phyloP scores from a whole-genome alignment of 176 grass and related monocot species.

The Paspalum notatum region DNA sequence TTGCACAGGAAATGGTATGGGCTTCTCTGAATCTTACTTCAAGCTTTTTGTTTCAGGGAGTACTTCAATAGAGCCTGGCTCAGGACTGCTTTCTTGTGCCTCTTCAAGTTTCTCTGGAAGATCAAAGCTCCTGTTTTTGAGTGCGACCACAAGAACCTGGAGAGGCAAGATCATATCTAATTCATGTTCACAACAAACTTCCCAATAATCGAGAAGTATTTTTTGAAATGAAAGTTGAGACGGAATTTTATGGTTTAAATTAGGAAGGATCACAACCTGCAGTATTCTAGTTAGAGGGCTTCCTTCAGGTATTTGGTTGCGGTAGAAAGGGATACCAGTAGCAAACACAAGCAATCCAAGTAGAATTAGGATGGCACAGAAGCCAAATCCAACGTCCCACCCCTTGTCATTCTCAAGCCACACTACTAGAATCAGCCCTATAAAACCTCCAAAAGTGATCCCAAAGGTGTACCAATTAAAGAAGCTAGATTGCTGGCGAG shows the following conservation, averaged over 20 bases:
- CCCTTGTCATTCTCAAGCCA: slow-evolving; percentile 64
- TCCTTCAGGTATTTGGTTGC: slow-evolving; percentile 53
- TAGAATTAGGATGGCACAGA: slow-evolving; percentile 47
- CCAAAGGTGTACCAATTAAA: slow-evolving; percentile 61
- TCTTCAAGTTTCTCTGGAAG: slow-evolving; percentile 54
- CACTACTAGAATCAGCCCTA: slow-evolving; percentile 61
- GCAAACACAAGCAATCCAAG: slow-evolving; percentile 51
- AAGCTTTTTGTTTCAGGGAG: slow-evolving; percentile 30
- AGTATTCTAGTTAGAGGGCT: slow-evolving; percentile 61
- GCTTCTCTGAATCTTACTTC: slow-evolving; percentile 36
- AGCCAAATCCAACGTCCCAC: slow-evolving; percentile 60
- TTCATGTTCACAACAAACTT: slow-evolving; percentile 14
- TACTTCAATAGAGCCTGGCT: slow-evolving; percentile 6
- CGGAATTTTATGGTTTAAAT: not conserved
- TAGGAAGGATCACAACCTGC: slow-evolving; percentile 48
- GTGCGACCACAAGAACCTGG: slow-evolving; percentile 71
- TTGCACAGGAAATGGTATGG: not conserved
- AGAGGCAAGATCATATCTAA: slow-evolving; percentile 10
- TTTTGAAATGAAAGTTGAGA: not conserved
- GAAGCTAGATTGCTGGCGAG: slow-evolving; percentile 57
- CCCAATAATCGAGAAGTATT: not conserved
- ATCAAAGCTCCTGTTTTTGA: slow-evolving; percentile 58
- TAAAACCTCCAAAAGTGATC: slow-evolving; percentile 54
- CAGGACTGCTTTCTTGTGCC: slow-evolving; percentile 12
- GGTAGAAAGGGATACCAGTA: slow-evolving; percentile 54